Evolutionary conservation across 208 protist species (phyloP).

Genomic region (Leishmania amazonensis): DNA sequence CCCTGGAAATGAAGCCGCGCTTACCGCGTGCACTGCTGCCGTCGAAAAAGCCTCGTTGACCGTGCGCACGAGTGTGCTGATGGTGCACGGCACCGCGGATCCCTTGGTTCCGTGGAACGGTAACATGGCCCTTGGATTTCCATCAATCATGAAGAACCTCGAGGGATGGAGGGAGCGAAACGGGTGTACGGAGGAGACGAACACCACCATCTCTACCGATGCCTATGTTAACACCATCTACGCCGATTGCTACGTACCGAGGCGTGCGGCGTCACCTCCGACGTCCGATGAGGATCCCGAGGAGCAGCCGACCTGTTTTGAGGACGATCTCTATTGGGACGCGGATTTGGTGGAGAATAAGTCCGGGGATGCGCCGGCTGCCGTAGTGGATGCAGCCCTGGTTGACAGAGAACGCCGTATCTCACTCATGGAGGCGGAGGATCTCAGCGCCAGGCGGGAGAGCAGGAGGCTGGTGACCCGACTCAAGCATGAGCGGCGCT

Average conservation of each 20-base stretch:
- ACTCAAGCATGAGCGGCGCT: background rate
- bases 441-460: background rate
- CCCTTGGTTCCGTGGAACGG: conserved; percentile 64
- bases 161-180: conserved; percentile 45
- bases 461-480: background rate
- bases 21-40: conserved; percentile 39
- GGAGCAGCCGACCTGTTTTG: background rate
- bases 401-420: background rate
- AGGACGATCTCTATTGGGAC: background rate
- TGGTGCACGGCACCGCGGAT: conserved; percentile 74
- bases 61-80: conserved; percentile 52
- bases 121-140: conserved; percentile 57
- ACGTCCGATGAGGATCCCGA: background rate
- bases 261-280: background rate
- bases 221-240: conserved; percentile 61
- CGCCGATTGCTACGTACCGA: conserved; percentile 21
- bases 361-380: background rate
- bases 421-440: background rate
- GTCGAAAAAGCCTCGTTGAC: conserved; percentile 18
- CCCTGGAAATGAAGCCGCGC: conserved; percentile 55
- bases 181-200: conserved; percentile 24
- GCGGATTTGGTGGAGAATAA: background rate
- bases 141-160: conserved; percentile 44
- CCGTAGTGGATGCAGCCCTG: background rate
- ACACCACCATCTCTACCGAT: conserved; percentile 45